Evolutionary conservation across 257 asterid species (phyloP), one percentile per base, ranked within the genome.

Genomic region (Ocimum tenuiflorum): DNA sequence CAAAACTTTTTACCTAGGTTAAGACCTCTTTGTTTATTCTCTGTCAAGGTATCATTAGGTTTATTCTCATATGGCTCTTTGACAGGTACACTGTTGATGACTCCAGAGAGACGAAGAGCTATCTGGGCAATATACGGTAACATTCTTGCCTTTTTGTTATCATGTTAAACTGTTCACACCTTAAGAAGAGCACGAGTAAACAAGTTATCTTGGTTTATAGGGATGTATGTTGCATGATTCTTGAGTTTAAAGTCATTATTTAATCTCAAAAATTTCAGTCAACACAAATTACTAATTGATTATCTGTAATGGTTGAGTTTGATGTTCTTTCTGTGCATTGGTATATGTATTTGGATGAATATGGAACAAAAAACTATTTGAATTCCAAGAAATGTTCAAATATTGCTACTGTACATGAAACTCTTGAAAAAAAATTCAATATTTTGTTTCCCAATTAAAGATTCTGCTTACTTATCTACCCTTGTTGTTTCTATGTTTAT

Each of bases 41-140:
- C 36, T 53, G 7, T 35, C 41, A 27, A 27, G 31, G 31, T 1
- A 27, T 27, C 31, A 27, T 27, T 27, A 4, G 31, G 31, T 27
- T 2, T 4, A 27, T 4, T 27, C 31, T 27, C 31, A 27, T 27
- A 2, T 27, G 31, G 4, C 4, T 27, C 31, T 27, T 75, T 79
- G 60, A 14, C 80, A 94, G 99, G 99, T 55, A 94, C 99, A 12
- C 8, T 83, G 84, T 81, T 94, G 24, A 94, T 94, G 99, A 94
- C 99, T 3, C 88, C 97, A 0, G 95, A 91, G 80, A 86, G 99
- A 63, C 80, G 88, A 69, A 80, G 83, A 79, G 99, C 99, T 73
- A 88, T 94, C 42, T 94, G 99, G 99, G 99, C 99, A n/a, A 94
- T 94, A 31, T 94, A 94, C 46, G 99, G 99, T 94, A 67, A 83